These are phyloP conservation scores for Neoboletus magnificus DNA, from an alignment of 768 basidiomycete species.

Conservation along the genomic window DNA sequence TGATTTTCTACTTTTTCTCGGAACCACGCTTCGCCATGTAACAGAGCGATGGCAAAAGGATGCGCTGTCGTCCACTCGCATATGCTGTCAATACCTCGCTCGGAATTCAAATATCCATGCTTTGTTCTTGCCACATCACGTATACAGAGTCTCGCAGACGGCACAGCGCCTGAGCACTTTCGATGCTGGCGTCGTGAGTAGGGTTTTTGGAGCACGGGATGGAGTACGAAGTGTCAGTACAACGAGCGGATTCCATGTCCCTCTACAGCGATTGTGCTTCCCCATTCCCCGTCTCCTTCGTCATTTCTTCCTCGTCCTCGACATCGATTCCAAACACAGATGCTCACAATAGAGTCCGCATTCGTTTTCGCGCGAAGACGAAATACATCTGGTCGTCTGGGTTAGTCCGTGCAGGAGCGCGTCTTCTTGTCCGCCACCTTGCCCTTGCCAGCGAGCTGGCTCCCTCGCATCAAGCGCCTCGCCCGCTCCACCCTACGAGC, in stretches of 20 bases:
- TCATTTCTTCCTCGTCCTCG: neutral
- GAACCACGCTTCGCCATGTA: neutral
- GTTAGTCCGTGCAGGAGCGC: too few species aligned
- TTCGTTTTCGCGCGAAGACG: slow-evolving; percentile 60
- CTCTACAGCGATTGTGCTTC: neutral
- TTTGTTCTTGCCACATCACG: neutral
- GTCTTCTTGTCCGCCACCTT: too few species aligned
- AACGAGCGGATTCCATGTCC: neutral
- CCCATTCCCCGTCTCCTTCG: neutral
- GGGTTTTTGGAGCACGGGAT: too few species aligned
- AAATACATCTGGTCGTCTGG: too few species aligned
- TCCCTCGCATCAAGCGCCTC: too few species aligned
- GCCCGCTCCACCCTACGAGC: too few species aligned
- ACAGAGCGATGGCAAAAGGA: neutral
- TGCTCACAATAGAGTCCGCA: neutral
- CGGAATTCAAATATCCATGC: neutral
- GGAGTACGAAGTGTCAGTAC: neutral
- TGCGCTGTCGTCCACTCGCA: neutral
- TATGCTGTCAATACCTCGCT: neutral
- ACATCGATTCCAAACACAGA: too few species aligned
- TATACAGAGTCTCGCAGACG: too few species aligned
- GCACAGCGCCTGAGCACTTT: neutral
- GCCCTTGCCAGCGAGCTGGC: too few species aligned
- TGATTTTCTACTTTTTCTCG: fast-evolving
- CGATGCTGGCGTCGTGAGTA: neutral